Percentiles rank a stretch among this genome's conserved stretches.
These are phyloP conservation scores for Fagopyrum esculentum DNA, from an alignment of 148 eudicot species.

Conservation along the genomic window DNA sequence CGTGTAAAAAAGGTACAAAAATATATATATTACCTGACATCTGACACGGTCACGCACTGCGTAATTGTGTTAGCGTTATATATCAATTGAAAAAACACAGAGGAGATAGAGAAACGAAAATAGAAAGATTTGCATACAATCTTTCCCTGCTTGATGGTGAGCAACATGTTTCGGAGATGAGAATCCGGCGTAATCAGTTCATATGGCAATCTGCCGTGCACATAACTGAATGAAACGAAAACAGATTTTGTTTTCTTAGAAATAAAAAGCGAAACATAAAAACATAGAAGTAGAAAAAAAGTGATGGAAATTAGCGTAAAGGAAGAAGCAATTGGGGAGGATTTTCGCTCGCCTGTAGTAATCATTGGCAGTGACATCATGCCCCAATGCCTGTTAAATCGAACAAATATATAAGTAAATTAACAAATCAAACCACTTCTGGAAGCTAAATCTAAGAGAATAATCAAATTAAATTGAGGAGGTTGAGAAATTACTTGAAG, in stretches of 20 bases:
- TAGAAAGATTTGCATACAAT: conserved; percentile 34
- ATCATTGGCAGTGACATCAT: conserved; percentile 61
- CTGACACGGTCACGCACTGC: no score
- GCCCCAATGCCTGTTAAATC: conserved; percentile 60
- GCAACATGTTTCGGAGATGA: conserved; percentile 49
- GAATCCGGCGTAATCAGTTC: conserved; percentile 63
- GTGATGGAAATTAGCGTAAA: not conserved
- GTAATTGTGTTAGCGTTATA: no score
- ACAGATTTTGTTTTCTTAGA: not conserved
- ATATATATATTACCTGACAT: no score
- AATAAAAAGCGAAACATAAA: no score
- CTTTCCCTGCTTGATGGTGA: conserved; percentile 59
- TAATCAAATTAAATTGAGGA: not conserved
- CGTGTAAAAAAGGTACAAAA: no score
- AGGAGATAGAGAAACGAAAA: not conserved
- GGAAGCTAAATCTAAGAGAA: not conserved
- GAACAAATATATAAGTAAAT: not conserved
- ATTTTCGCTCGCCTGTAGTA: conserved; percentile 46
- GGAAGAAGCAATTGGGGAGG: not conserved
- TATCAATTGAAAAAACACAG: no score
- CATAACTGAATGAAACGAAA: conserved; percentile 34
- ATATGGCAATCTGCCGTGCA: conserved; percentile 95
- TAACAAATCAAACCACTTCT: not conserved
- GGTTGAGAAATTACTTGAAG: conserved; percentile 38
- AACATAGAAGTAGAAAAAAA: not conserved